Percentiles rank a stretch among this genome's conserved stretches.
phyloP scores from a whole-genome alignment of 306 rosid species.

The Dalbergia cochinchinensis region DNA sequence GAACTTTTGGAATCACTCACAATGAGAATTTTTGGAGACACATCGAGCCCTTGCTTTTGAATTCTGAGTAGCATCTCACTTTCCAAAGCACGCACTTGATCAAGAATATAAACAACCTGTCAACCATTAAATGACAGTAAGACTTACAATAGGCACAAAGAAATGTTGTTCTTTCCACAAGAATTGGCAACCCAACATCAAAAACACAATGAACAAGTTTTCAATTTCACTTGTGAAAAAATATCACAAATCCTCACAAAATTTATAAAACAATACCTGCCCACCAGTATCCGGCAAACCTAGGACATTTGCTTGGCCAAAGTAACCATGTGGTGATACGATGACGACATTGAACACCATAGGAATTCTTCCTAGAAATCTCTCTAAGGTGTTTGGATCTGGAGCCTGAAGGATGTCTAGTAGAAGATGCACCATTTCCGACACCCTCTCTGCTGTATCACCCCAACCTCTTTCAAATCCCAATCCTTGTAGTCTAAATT shows the following conservation, averaged over 20 bases:
- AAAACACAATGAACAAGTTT: constrained; percentile 15
- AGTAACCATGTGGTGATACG: constrained; percentile 80
- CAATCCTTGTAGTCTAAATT: constrained; percentile 69
- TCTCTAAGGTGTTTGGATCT: constrained; percentile 76
- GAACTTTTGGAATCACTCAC: constrained; percentile 45
- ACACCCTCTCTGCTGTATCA: constrained; percentile 64
- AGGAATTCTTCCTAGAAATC: constrained; percentile 77
- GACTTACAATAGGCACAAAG: background rate
- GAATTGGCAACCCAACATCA: background rate
- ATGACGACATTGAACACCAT: constrained; percentile 86
- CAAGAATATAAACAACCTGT: constrained; percentile 80
- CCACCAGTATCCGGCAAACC: constrained; percentile 88
- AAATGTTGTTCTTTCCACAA: background rate
- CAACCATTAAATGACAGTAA: constrained; percentile 8
- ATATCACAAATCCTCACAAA: background rate
- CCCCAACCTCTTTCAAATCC: constrained; percentile 91
- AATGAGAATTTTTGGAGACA: constrained; percentile 74
- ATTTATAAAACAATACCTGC: constrained; percentile 58
- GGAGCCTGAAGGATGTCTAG: constrained; percentile 83
- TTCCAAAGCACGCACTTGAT: constrained; percentile 87
- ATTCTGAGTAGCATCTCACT: constrained; percentile 76
- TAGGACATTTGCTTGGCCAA: constrained; percentile 82
- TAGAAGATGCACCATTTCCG: constrained; percentile 76
- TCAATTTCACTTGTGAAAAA: background rate
- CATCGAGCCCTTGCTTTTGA: constrained; percentile 70